Conservation (phyloP, 2,329 filamentous ascomycete genomes). For the Alternaria atra region DNA sequence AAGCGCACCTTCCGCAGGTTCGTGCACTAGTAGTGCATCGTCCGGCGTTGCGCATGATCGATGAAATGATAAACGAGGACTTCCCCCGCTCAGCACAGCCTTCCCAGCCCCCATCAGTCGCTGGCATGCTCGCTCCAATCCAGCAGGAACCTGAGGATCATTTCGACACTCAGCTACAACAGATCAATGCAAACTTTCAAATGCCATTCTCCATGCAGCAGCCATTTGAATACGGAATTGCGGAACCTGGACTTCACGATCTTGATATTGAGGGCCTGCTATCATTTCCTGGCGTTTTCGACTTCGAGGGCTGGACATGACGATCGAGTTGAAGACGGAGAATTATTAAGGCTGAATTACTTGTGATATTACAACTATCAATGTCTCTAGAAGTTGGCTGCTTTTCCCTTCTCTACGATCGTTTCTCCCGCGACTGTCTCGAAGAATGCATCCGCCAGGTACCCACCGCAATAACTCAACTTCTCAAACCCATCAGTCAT, state of each 20-base stretch:
- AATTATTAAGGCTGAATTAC: not conserved
- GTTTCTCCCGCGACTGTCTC: slow-evolving; percentile 44
- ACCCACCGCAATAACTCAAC: slow-evolving; percentile 47
- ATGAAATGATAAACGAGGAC: slow-evolving; percentile 28
- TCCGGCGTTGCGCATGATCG: slow-evolving; percentile 29
- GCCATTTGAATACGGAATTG: slow-evolving; percentile 8
- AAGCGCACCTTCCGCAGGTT: slow-evolving; percentile 20
- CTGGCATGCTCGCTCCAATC: slow-evolving; percentile 12
- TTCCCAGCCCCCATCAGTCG: slow-evolving; percentile 10
- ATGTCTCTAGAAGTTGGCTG: not conserved
- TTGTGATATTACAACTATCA: not conserved
- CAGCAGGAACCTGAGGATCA: not conserved
- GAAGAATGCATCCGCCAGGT: slow-evolving; percentile 52
- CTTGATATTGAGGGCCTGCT: slow-evolving; percentile 16
- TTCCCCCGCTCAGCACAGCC: slow-evolving; percentile 18
- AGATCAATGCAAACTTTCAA: slow-evolving; percentile 15
- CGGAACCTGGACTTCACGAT: slow-evolving; percentile 6
- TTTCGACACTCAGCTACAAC: not conserved
- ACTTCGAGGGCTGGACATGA: slow-evolving; percentile 15
- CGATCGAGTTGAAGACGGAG: not conserved
- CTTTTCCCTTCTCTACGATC: slow-evolving; percentile 21
- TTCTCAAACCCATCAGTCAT: slow-evolving; percentile 52
- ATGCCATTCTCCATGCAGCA: slow-evolving; percentile 24
- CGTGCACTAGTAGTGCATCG: slow-evolving; percentile 26
- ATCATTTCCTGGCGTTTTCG: slow-evolving; percentile 26